phyloP scores from a whole-genome alignment of 192 early-diverging fungal genomes.

The Globomyces pollinis-pini region DNA sequence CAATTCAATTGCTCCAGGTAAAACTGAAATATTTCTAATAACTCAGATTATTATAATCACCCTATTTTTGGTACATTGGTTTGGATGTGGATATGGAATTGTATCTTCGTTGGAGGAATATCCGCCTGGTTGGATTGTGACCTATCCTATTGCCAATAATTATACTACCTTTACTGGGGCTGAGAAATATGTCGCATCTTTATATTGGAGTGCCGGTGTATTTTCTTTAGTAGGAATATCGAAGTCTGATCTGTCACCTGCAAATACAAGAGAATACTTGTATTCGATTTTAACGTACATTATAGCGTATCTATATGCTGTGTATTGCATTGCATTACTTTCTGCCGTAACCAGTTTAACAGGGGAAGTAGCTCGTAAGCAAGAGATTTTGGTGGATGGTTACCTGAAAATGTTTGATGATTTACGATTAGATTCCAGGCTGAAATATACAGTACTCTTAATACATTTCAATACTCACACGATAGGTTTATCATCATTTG shows the following conservation, averaged over 20 bases:
- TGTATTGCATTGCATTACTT: conserved; percentile 35
- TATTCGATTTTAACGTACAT: conserved; percentile 33
- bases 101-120: conserved; percentile 25
- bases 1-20: conserved; percentile 39
- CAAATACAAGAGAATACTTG: conserved; percentile 24
- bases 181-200: conserved; percentile 29
- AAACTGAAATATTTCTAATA: background rate
- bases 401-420: conserved; percentile 46
- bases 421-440: conserved; percentile 30
- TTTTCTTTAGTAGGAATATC: conserved; percentile 29
- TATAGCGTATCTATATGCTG: conserved; percentile 26
- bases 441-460: conserved; percentile 25
- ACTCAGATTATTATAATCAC: conserved; percentile 26
- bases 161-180: background rate
- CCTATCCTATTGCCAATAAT: conserved; percentile 15
- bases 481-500: conserved; percentile 31
- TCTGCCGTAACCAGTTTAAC: conserved; percentile 26
- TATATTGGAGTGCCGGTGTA: conserved; percentile 34
- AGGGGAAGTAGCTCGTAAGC: conserved; percentile 13
- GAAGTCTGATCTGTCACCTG: conserved; percentile 15
- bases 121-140: conserved; percentile 30
- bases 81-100: conserved; percentile 40
- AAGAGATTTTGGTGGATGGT: conserved; percentile 42
- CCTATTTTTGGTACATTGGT: conserved; percentile 41
- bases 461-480: background rate